Evolutionary conservation across 768 basidiomycete species (phyloP), one percentile per base, ranked within the genome.

Genomic region (Hygrocybe punicea): DNA sequence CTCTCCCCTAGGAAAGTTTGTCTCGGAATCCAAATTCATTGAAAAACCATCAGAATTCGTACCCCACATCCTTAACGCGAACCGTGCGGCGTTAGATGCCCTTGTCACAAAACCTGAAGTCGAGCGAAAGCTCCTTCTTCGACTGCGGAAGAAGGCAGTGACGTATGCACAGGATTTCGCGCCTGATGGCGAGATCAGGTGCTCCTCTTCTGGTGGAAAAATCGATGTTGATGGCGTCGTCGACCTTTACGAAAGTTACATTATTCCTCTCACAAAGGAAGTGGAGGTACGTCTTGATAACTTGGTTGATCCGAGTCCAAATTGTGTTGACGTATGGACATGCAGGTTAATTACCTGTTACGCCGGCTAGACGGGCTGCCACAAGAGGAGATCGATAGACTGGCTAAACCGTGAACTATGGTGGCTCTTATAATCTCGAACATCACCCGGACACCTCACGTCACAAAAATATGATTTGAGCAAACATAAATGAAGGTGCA

Each of bases 21-120:
- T 99, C 5, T 93, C 95, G 4, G 97, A 99, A 73, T 91, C 91
- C 24, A 99, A 99, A 70, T 99, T 99, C 77, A 69, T 80, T n/a
- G 81, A 84, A 29, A 78, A 91, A 59, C 96, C 97, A 17, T 77
- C 86, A 35, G 84, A 86, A 9, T 99, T 98, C 72, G 82, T 99
- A 56, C 94, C 95, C 0, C 93, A 95, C 72, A 99, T 99, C 65
- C 81, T 81, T 36, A 81, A 80, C 2, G 86, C 86, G 8, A 89
- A 98, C 69, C 83, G 84, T 16, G 73, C 82, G 39, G 89, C 85
- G 7, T 81, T 99, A 19, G 92, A 89, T 7, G 85, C 74, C 0
- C 76, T 99, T 45, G 98, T 99, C 68, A 95, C 94, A n/a, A 98
- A 98, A 70, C 94, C 97, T 0, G 96, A 90, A 55, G 94, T 99